phyloP scores from a whole-genome alignment of 345 rosid genomes.

The Syzygium grande region DNA sequence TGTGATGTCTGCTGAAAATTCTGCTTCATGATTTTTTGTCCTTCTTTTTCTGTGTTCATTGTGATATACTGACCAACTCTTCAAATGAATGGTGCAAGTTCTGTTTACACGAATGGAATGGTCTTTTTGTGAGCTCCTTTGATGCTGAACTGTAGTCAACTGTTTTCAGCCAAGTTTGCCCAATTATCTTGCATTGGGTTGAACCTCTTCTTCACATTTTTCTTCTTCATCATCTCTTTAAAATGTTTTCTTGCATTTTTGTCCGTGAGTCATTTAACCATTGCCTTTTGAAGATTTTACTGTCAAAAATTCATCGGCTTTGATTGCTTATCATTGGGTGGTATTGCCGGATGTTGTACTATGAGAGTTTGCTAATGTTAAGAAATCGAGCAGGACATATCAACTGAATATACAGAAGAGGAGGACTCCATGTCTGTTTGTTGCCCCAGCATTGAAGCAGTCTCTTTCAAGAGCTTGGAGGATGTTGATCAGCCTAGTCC shows the following conservation, averaged over 20 bases:
- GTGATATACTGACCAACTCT: neutral
- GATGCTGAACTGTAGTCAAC: neutral
- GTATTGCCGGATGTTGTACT: neutral
- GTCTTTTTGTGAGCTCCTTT: neutral
- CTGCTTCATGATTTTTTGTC: neutral
- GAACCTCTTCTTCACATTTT: neutral
- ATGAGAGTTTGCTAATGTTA: neutral
- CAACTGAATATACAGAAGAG: conserved; percentile 9
- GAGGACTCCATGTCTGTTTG: conserved; percentile 30
- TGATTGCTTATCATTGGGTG: neutral
- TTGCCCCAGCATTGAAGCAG: conserved; percentile 30
- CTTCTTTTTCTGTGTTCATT: neutral
- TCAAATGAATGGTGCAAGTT: neutral
- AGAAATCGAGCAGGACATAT: neutral
- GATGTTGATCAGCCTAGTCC: conserved; percentile 72
- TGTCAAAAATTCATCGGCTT: neutral
- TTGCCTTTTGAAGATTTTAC: neutral
- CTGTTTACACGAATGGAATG: neutral
- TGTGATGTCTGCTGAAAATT: neutral
- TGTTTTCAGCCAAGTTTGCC: neutral
- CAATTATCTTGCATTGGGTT: neutral
- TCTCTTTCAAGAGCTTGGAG: conserved; percentile 36
- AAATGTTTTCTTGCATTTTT: neutral
- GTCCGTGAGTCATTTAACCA: neutral
- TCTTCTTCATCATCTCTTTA: neutral